Base-by-base conservation (phyloP, 495 filamentous ascomycete genomes). In the Cetradonia linearis region DNA sequence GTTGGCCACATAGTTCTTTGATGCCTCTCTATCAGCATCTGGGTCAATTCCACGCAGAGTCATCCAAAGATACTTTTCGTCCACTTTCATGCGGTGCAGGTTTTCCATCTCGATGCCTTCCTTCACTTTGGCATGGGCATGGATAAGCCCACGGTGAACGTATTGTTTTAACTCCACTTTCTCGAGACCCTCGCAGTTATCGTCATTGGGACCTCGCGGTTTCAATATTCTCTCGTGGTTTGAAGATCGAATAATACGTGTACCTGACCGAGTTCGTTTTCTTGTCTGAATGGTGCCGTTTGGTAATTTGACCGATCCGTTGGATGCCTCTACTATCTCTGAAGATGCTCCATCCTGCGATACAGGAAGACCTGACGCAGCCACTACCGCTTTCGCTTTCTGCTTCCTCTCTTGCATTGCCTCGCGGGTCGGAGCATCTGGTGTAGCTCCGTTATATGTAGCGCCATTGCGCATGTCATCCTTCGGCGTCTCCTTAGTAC, bases 121-220 rank as follows among this genome's bases (percentile, higher is more conserved):
- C 13, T 55, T 34, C 47, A 79, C 73, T 62, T 85, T 73, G 23
- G 82, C 82, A 14, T 82, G 82, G 20, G 81, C 80, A 69, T 92
- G 83, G 20, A 86, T 68, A 53, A 83, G 77, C 66, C 95, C 91
- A 67, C 87, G 86, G 64, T 82, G 82, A 62, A 88, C 81, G 74
- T 87, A 92, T 64, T 89, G 82, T 42, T 91, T 81, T 56, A 95
- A 76, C 56, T 86, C 67, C 30, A 87, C 76, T 65, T 82, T 81
- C 16, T 84, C 76, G 44, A 60, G 47, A 23, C 49, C 61, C 50
- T 58, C 59, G 33, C 55, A 49, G 31, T 64, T 50, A 49, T 37
- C 10, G 48, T 62, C 59, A 55, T 64, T 44, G 55, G 47, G 31
- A 18, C 65, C 60, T 34, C 62, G 40, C 46, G 62, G 55, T 59